These are phyloP conservation scores for Balakata baccata DNA, from an alignment of 345 rosid species.

Conservation along the genomic window DNA sequence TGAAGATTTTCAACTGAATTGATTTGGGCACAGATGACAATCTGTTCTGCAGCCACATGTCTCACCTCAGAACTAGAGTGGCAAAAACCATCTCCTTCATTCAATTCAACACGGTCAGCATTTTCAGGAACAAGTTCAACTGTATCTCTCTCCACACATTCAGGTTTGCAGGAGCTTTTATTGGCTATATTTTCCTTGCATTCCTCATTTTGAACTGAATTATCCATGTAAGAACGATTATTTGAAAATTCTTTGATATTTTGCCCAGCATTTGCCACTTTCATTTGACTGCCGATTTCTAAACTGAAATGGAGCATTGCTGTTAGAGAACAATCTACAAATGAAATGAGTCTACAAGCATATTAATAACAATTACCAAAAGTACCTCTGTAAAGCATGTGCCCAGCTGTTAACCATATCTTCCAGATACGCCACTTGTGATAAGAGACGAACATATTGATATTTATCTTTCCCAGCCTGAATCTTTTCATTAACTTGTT, in stretches of 20 bases:
- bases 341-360: slow-evolving; percentile 17
- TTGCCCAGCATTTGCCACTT: slow-evolving; percentile 32
- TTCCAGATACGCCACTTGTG: slow-evolving; percentile 90
- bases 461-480: slow-evolving; percentile 79
- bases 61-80: slow-evolving; percentile 23
- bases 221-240: slow-evolving; percentile 14
- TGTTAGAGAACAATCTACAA: slow-evolving; percentile 3
- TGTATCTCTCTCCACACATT: slow-evolving; percentile 31
- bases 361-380: slow-evolving; percentile 8
- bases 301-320: slow-evolving; percentile 52
- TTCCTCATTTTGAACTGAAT: slow-evolving; percentile 32
- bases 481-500: slow-evolving; percentile 63
- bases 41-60: slow-evolving; percentile 24
- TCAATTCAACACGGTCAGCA: slow-evolving; percentile 28
- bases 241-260: slow-evolving; percentile 30
- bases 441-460: slow-evolving; percentile 65
- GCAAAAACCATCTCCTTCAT: slow-evolving; percentile 22
- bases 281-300: slow-evolving; percentile 48
- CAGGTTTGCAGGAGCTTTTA: slow-evolving; percentile 21
- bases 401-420: slow-evolving; percentile 92
- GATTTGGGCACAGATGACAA: slow-evolving; percentile 19
- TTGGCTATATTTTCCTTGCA: slow-evolving; percentile 29
- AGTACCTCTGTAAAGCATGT: slow-evolving; percentile 75
- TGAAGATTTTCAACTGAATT: slow-evolving; percentile 13
- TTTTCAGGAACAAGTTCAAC: slow-evolving; percentile 28